A percentile compares a stretch with the other conserved stretches of the same genome.
phyloP scores from a whole-genome alignment of 2,329 filamentous ascomycete genomes.

The Trichoderma sp. region DNA sequence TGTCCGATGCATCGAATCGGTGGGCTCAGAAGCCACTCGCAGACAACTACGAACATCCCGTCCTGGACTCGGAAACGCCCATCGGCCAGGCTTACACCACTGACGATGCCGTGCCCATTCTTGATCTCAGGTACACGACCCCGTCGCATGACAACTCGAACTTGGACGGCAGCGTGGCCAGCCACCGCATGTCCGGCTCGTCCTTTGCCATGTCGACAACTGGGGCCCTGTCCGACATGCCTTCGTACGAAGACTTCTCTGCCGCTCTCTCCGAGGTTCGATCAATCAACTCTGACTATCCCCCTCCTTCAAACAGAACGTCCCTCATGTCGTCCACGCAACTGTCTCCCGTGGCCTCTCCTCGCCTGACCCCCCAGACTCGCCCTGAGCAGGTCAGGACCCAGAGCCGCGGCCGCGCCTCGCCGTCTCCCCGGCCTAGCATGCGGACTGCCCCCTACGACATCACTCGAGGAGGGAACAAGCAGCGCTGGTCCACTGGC shows the following conservation, averaged over 20 bases:
- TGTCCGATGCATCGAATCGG: slow-evolving; percentile 25
- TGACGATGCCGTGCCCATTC: slow-evolving; percentile 61
- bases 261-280: slow-evolving; percentile 64
- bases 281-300: slow-evolving; percentile 66
- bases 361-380: slow-evolving; percentile 60
- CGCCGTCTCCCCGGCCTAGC: slow-evolving; percentile 67
- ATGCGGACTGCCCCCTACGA: slow-evolving; percentile 72
- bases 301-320: slow-evolving; percentile 63
- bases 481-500: slow-evolving; percentile 72
- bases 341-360: slow-evolving; percentile 70
- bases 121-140: slow-evolving; percentile 56
- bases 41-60: slow-evolving; percentile 55
- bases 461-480: slow-evolving; percentile 57
- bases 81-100: slow-evolving; percentile 63
- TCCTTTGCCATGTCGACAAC: slow-evolving; percentile 71
- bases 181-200: slow-evolving; percentile 67
- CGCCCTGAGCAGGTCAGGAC: slow-evolving; percentile 61
- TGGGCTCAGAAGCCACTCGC: slow-evolving; percentile 58
- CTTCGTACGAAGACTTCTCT: slow-evolving; percentile 70
- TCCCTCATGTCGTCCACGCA: slow-evolving; percentile 70
- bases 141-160: slow-evolving; percentile 45
- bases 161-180: slow-evolving; percentile 53
- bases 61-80: slow-evolving; percentile 55
- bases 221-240: slow-evolving; percentile 63
- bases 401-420: slow-evolving; percentile 67